These are phyloP conservation scores for Cyclotella kingstonii DNA, from an alignment of 108 stramenopile genomes.

Conservation along the genomic window DNA sequence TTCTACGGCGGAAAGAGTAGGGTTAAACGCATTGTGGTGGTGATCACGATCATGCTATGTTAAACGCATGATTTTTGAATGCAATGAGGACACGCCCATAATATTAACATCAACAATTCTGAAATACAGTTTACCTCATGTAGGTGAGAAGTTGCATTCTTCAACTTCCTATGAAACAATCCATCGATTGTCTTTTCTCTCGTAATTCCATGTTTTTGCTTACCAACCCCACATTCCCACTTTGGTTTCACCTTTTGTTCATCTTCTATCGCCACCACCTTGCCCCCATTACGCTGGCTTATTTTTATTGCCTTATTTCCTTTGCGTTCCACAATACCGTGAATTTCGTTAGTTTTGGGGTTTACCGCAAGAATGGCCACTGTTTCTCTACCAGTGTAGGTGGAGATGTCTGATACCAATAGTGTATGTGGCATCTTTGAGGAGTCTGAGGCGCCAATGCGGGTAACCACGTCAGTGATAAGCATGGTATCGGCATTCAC, in stretches of 20 bases:
- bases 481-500: too few species aligned
- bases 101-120: background rate
- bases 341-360: constrained; percentile 3
- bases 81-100: background rate
- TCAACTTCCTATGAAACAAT: constrained; percentile 1
- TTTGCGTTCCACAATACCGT: constrained; percentile 5
- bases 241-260: constrained; percentile 7
- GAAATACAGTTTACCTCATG: background rate
- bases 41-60: background rate
- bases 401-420: background rate
- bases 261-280: constrained; percentile 2
- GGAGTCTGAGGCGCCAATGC: background rate
- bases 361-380: constrained; percentile 9
- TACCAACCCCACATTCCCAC: constrained; percentile 8
- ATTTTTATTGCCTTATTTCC: constrained; percentile 5
- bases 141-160: constrained; percentile 3
- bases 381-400: background rate
- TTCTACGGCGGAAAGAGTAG: constrained; percentile 1
- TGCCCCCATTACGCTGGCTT: constrained; percentile 3
- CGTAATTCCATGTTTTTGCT: too few species aligned
- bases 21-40: background rate
- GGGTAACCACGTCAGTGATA: background rate
- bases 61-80: background rate
- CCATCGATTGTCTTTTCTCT: too few species aligned
- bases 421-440: background rate